Evolutionary conservation across 2,329 filamentous ascomycete species (phyloP).

Genomic region (Cladosporium cucumerinum): DNA sequence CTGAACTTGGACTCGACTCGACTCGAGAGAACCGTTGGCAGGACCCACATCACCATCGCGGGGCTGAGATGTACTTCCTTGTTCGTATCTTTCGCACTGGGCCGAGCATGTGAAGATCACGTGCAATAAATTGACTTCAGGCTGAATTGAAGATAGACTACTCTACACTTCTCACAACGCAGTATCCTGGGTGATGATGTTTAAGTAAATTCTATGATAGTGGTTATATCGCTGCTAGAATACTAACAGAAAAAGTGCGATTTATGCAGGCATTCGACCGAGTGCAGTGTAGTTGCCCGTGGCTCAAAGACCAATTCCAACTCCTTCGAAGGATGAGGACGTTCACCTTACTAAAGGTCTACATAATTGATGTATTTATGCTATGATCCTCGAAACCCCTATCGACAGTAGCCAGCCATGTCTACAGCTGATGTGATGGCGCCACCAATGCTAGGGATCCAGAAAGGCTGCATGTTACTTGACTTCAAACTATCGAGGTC

Average conservation of each 20-base stretch:
- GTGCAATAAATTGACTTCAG: background rate
- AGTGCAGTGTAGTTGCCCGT: too few relatives aligned
- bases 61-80: background rate
- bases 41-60: background rate
- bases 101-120: slow-evolving; percentile 4
- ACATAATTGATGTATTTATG: background rate
- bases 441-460: background rate
- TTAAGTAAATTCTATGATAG: too few relatives aligned
- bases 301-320: too few relatives aligned
- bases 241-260: too few relatives aligned
- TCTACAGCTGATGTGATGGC: background rate
- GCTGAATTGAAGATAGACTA: background rate
- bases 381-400: background rate
- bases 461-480: background rate
- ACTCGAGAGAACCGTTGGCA: background rate
- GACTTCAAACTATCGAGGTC: background rate
- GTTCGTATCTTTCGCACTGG: background rate
- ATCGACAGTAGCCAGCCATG: background rate
- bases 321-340: background rate
- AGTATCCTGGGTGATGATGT: too few relatives aligned
- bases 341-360: background rate
- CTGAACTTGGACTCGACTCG: background rate
- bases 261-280: too few relatives aligned
- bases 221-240: too few relatives aligned
- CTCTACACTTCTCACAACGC: too few relatives aligned